Evolutionary conservation across 306 rosid genomes (phyloP).

Genomic region (Malus sieversii): DNA sequence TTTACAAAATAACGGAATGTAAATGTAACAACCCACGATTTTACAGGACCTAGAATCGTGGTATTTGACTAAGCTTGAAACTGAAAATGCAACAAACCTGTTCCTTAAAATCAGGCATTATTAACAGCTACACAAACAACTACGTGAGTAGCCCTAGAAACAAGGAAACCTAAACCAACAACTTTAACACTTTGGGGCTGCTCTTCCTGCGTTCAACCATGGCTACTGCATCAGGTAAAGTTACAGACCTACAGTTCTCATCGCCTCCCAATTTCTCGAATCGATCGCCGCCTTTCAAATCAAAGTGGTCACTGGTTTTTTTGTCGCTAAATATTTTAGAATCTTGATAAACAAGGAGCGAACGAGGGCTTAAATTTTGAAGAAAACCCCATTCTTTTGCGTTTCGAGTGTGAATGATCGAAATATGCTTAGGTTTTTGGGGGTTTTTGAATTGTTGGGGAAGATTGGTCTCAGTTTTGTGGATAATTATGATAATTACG

Average conservation of each 20-base stretch:
- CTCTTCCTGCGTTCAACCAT: neutral
- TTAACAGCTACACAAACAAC: too few relatives aligned
- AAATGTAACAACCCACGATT: too few relatives aligned
- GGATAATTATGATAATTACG: neutral
- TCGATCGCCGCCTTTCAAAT: neutral
- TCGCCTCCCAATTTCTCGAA: neutral
- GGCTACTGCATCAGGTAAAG: conserved; percentile 40
- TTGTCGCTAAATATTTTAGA: neutral
- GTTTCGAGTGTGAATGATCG: neutral
- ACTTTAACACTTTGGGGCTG: too few relatives aligned
- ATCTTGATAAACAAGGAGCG: neutral
- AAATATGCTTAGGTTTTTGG: neutral
- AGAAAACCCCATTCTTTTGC: neutral
- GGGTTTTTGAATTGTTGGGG: neutral
- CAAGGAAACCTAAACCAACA: too few relatives aligned
- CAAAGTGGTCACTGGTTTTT: neutral
- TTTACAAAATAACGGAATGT: too few relatives aligned
- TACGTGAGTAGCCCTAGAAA: too few relatives aligned
- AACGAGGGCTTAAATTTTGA: neutral
- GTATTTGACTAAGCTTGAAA: too few relatives aligned
- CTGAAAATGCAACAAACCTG: too few relatives aligned
- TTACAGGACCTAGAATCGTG: too few relatives aligned
- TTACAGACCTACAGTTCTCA: neutral
- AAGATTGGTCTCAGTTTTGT: neutral
- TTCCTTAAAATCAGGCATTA: too few relatives aligned